Evolutionary conservation across 345 rosid species (phyloP), one percentile per base, ranked within the genome.

Genomic region (Ceriops tagal): DNA sequence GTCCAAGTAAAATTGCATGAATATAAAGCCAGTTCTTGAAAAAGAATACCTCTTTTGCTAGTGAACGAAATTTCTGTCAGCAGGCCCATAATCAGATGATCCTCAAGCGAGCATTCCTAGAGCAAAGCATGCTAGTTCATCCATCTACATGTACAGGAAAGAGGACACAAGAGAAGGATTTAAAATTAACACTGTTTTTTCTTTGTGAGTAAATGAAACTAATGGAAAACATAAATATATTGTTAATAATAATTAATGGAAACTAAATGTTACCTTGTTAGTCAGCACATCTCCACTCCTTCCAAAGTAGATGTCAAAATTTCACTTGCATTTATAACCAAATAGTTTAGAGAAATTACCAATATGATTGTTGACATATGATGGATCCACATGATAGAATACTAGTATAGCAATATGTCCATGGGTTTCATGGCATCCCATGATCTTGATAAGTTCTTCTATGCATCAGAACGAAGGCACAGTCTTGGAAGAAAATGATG

Each of bases 41-140:
- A 24, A 24, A 24, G 26, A 24, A 24, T 24, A 24, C 26, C 26
- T 24, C 26, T 24, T 24, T 1, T 24, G 26, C 26, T 24, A 24
- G 26, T 24, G 26, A 24, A 24, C 0, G 26, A 24, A 24, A 24
- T 24, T 24, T 24, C 26, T 24, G 1, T 24, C 26, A 24, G 26
- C 1, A 24, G 26, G 26, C 26, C 26, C 26, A 24, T 24, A 24
- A 24, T 24, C 1, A 24, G 26, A 24, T 24, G 26, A 24, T 24
- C 26, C 26, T 77, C 90, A 82, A 79, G 93, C 97, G 77, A 90
- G 70, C 96, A 92, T 92, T 76, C 98, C 98, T 19, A 97, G 98
- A 71, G 87, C 93, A 81, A 92, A 92, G 85, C 98, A 92, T 24
- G 96, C 98, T 71, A 90, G 81, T 76, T 90, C 98, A 83, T 92